These are phyloP conservation scores for Pholiota molesta DNA, from an alignment of 768 basidiomycete species.

Conservation along the genomic window DNA sequence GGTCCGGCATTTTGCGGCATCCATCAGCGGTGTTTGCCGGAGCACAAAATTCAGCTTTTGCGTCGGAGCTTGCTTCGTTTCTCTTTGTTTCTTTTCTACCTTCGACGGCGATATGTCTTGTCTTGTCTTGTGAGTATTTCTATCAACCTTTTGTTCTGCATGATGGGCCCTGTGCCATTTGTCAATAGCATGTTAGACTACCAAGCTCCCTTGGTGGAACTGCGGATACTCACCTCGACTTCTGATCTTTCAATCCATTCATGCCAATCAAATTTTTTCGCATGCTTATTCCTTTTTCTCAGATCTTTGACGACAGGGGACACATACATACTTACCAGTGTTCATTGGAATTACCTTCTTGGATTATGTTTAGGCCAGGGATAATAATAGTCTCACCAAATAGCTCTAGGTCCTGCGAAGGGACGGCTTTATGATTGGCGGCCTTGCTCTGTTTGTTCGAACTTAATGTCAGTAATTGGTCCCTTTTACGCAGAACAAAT, in stretches of 20 bases:
- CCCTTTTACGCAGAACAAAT: background rate
- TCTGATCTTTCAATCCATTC: conserved; percentile 20
- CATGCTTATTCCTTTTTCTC: conserved; percentile 19
- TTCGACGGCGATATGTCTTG: conserved; percentile 2
- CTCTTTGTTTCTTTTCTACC: conserved; percentile 14
- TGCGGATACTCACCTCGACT: conserved; percentile 44
- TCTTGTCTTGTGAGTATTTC: conserved; percentile 25
- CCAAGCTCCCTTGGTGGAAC: conserved; percentile 41
- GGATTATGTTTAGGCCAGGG: background rate
- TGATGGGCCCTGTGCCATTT: conserved; percentile 43
- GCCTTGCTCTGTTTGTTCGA: conserved; percentile 2
- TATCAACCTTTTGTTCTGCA: conserved; percentile 15
- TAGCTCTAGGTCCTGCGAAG: background rate
- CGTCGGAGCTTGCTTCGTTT: conserved; percentile 10
- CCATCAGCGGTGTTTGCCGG: conserved; percentile 21
- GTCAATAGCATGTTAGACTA: conserved; percentile 59
- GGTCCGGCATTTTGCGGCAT: conserved; percentile 11
- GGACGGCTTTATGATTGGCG: background rate
- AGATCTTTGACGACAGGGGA: conserved; percentile 9
- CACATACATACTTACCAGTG: background rate
- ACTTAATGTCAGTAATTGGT: background rate
- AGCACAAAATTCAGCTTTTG: conserved; percentile 6
- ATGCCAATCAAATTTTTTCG: conserved; percentile 9
- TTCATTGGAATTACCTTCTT: conserved; percentile 10
- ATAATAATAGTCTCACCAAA: background rate